phyloP scores from a whole-genome alignment of 1,284 basidiomycete genomes.

The Microbotryum intermedium region DNA sequence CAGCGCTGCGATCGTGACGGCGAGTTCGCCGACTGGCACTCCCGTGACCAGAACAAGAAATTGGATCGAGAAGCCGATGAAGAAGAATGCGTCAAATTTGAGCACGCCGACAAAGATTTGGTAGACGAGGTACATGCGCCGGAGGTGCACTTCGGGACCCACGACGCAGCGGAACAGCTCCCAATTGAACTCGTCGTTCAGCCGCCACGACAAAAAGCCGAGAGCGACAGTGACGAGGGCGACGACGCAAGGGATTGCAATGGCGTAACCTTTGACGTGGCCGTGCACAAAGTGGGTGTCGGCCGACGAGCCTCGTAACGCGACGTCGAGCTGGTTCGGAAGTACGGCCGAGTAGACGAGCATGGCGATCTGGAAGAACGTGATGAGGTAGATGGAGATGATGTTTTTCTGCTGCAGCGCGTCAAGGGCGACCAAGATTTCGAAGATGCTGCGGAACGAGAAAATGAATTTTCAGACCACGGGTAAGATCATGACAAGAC shows the following conservation, averaged over 20 bases:
- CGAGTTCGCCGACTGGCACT: slow-evolving; percentile 20
- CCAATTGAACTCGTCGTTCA: slow-evolving; percentile 33
- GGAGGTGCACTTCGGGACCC: slow-evolving; percentile 19
- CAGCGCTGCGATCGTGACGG: slow-evolving; percentile 25
- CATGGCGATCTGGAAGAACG: slow-evolving; percentile 30
- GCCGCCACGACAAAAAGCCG: slow-evolving; percentile 10
- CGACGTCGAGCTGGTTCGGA: slow-evolving; percentile 15
- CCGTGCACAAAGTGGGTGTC: slow-evolving; percentile 12
- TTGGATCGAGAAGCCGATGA: slow-evolving; percentile 17
- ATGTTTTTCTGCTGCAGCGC: slow-evolving; percentile 31
- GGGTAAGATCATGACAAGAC: neutral
- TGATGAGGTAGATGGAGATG: slow-evolving; percentile 37
- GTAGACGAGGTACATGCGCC: slow-evolving; percentile 9
- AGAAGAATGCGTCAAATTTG: slow-evolving; percentile 25
- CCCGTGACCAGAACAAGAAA: slow-evolving; percentile 29
- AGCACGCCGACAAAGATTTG: slow-evolving; percentile 21
- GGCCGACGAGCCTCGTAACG: slow-evolving; percentile 16
- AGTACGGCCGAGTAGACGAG: slow-evolving; percentile 28
- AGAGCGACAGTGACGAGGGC: slow-evolving; percentile 10
- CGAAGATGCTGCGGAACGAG: slow-evolving; percentile 18
- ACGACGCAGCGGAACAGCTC: slow-evolving; percentile 59
- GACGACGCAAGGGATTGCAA: slow-evolving; percentile 22
- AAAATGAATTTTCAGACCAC: neutral
- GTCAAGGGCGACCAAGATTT: slow-evolving; percentile 30
- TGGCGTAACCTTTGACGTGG: slow-evolving; percentile 12